Percentiles rank a stretch among this genome's conserved stretches.
These are phyloP conservation scores for Leptomonas seymouri DNA, from an alignment of 208 protist genomes.

Conservation along the genomic window DNA sequence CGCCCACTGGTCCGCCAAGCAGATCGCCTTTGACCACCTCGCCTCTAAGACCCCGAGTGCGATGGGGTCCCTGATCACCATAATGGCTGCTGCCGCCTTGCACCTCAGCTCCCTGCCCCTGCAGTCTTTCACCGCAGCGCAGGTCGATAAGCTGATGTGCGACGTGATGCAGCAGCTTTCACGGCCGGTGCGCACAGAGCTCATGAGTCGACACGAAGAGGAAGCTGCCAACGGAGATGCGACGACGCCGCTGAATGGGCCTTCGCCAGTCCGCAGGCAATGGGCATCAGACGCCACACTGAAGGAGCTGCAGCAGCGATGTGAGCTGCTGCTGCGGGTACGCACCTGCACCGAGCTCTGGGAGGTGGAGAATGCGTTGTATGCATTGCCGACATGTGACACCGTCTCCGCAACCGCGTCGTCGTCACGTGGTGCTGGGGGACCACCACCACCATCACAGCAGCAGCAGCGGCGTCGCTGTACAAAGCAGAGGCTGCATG, in stretches of 20 bases:
- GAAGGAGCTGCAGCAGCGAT: constrained; percentile 30
- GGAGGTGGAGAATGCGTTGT: constrained; percentile 25
- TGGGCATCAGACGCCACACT: not conserved
- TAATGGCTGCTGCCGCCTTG: constrained; percentile 32
- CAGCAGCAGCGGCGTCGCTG: not conserved
- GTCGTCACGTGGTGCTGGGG: too few species aligned
- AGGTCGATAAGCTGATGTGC: constrained; percentile 24
- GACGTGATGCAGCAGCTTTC: constrained; percentile 20
- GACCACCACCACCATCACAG: not conserved
- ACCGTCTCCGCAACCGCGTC: not conserved
- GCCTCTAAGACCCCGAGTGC: constrained; percentile 13
- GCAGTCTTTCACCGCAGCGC: constrained; percentile 7
- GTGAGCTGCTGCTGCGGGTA: constrained; percentile 27
- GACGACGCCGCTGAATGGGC: not conserved
- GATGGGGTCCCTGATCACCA: constrained; percentile 29
- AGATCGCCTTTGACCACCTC: constrained; percentile 32
- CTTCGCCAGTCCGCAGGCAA: constrained; percentile 9
- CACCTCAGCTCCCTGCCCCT: constrained; percentile 35
- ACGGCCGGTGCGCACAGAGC: constrained; percentile 29
- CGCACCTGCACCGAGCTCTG: constrained; percentile 35
- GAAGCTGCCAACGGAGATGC: not conserved
- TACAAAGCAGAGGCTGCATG: not conserved
- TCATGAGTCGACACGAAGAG: constrained; percentile 23
- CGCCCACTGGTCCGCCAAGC: constrained; percentile 33
- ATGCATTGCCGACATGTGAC: constrained; percentile 11